phyloP scores from a whole-genome alignment of 139 green algal species.

The Edaphochlamys debaryana region DNA sequence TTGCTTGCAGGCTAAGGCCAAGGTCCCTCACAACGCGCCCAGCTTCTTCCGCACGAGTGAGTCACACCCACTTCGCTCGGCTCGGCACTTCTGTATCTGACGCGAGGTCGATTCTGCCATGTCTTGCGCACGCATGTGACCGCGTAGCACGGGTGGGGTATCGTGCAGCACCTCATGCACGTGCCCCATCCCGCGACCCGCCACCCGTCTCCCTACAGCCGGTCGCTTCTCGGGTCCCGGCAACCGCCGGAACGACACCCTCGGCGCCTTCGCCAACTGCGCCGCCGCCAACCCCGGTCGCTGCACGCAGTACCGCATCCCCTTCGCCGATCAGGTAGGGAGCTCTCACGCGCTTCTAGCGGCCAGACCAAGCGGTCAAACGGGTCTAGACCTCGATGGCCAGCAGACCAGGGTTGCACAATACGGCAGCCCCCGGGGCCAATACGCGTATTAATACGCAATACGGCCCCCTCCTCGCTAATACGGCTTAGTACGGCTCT shows the following conservation, averaged over 20 bases:
- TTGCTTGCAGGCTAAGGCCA: neutral
- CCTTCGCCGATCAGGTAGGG: neutral
- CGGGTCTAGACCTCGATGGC: no score
- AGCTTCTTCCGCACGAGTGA: slow-evolving; percentile 1
- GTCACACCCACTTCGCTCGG: neutral
- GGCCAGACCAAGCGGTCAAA: no score
- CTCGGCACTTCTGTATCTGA: neutral
- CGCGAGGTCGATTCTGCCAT: no score
- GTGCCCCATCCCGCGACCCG: neutral
- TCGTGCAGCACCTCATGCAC: neutral
- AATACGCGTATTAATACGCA: no score
- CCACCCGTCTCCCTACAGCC: neutral
- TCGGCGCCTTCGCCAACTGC: neutral
- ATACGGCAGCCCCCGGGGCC: no score
- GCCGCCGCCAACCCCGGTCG: neutral
- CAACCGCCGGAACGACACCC: slow-evolving; percentile 12
- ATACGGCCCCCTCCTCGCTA: no score
- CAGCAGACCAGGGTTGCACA: no score
- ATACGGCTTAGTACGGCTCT: no score
- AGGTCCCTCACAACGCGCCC: neutral
- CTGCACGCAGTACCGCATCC: neutral
- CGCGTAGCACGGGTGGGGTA: neutral
- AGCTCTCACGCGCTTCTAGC: no score
- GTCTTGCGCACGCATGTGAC: neutral
- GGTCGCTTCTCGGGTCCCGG: neutral